These are phyloP conservation scores for Chrysosporium queenslandicum DNA, from an alignment of 2,329 filamentous ascomycete species.

Conservation along the genomic window DNA sequence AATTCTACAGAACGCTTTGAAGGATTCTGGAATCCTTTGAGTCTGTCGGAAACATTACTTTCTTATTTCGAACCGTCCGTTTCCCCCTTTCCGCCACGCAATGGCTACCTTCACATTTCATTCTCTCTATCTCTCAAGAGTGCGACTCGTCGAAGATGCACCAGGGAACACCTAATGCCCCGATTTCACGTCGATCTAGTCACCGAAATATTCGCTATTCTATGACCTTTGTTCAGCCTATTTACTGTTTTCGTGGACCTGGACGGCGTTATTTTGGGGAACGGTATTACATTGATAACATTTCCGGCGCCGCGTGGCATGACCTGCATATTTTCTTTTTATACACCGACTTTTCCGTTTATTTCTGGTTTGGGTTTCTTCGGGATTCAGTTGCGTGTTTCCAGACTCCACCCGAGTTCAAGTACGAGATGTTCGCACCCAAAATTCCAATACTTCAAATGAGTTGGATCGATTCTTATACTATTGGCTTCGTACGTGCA, in stretches of 20 bases:
- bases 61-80: background rate
- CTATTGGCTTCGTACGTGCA: background rate
- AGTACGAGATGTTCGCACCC: background rate
- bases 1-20: conserved; percentile 93
- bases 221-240: background rate
- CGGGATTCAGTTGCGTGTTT: background rate
- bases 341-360: background rate
- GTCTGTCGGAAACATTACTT: no score
- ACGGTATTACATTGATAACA: conserved; percentile 9
- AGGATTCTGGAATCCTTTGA: conserved; percentile 93
- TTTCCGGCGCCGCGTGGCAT: conserved; percentile 12
- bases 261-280: conserved; percentile 7
- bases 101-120: background rate
- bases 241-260: background rate
- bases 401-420: background rate
- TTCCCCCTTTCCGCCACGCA: background rate
- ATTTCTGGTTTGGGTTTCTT: background rate
- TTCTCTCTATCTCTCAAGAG: background rate
- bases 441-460: background rate
- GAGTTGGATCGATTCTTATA: background rate
- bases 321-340: conserved; percentile 5
- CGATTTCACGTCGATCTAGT: background rate
- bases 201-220: background rate
- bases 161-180: background rate
- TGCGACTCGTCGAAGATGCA: background rate